Evolutionary conservation across 108 stramenopile species (phyloP), one percentile per base, ranked within the genome.

Genomic region (Nitzschia sp.): DNA sequence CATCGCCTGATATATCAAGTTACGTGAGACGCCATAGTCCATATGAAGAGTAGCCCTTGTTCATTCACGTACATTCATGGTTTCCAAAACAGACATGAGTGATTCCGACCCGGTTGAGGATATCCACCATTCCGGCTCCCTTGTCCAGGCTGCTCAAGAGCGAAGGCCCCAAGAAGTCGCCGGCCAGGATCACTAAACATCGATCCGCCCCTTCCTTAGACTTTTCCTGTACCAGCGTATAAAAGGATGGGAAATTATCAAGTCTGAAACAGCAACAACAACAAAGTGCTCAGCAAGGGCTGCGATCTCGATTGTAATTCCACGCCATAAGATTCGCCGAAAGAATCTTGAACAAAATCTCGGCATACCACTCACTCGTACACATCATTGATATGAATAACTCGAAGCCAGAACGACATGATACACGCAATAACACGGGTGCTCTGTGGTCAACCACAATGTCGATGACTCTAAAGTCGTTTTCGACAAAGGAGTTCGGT

Each of bases 31-130:
- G n/a, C n/a, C n/a, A n/a, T n/a, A n/a, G n/a, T n/a, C n/a, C n/a
- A n/a, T n/a, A n/a, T n/a, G n/a, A n/a, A n/a, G n/a, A n/a, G n/a
- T n/a, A n/a, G n/a, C n/a, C n/a, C n/a, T n/a, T n/a, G n/a, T 33
- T 85, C 36, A 46, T 87, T 84, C 0, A 42, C 38, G 38, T 42
- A 42, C 86, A 82, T 65, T 94, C 93, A 58, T 94, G 93, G 71
- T 94, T 94, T 3, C 93, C 93, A 29, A 94, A 67, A 53, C 80
- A 86, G 13, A 84, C 84, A 66, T 91, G 87, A 3, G 86, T 83
- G 27, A 94, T 68, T 15, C 85, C 85, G 27, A 72, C 57, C 24
- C 66, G 72, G 1, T 78, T 75, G 51, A 91, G 55, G 49, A 64
- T 75, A 36, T 80, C 77, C 0, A 91, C 80, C 65, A 88, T 84